These are phyloP conservation scores for Platanthera zijinensis DNA, from an alignment of 106 monocot genomes.

Conservation along the genomic window DNA sequence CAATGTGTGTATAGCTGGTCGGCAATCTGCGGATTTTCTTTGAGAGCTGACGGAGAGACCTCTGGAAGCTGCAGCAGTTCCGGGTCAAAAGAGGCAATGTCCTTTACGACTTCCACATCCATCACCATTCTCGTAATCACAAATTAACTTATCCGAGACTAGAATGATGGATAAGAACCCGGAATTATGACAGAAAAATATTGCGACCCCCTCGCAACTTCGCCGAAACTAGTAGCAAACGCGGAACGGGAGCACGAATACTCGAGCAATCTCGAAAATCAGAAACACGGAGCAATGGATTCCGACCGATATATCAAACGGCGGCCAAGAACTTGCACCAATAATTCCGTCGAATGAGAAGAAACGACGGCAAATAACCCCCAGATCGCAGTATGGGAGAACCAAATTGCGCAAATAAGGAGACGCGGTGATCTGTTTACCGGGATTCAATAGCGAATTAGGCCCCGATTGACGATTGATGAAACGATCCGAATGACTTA, in stretches of 20 bases:
- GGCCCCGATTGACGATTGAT: not conserved
- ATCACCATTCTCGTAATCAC: slow-evolving; percentile 21
- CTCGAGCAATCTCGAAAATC: not conserved
- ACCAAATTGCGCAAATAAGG: not conserved
- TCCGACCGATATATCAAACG: not conserved
- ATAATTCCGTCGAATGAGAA: not conserved
- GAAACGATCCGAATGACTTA: not conserved
- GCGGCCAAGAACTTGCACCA: not conserved
- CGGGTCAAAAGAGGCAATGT: slow-evolving; percentile 58
- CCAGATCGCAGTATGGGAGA: not conserved
- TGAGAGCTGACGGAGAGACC: slow-evolving; percentile 50
- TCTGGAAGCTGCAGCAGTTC: slow-evolving; percentile 83
- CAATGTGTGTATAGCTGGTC: slow-evolving; percentile 76
- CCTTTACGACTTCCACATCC: slow-evolving; percentile 54
- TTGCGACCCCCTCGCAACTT: not conserved
- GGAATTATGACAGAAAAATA: not conserved
- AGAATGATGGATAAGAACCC: not conserved
- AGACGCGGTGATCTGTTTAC: not conserved
- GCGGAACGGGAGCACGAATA: not conserved
- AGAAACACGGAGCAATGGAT: not conserved
- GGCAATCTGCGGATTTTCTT: slow-evolving; percentile 61
- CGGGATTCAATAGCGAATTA: not conserved
- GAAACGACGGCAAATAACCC: not conserved
- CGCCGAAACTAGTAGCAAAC: not conserved
- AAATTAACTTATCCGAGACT: not conserved